phyloP scores from a whole-genome alignment of 306 rosid genomes.

The Vicia sativa region DNA sequence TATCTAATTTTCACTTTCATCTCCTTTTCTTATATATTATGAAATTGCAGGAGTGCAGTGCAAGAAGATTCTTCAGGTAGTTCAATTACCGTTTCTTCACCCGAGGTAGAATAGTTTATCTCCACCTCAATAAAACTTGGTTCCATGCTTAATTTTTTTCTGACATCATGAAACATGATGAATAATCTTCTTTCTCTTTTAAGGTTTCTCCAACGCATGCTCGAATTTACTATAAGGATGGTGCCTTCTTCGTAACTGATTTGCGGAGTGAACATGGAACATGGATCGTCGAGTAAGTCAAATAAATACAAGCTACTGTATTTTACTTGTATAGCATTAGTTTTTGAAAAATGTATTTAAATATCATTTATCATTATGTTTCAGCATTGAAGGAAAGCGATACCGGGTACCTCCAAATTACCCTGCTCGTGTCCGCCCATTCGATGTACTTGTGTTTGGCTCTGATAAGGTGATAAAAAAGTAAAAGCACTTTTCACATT shows the following conservation, averaged over 20 bases:
- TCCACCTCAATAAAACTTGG: slow-evolving; percentile 1
- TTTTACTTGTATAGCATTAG: not conserved
- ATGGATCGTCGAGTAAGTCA: slow-evolving; percentile 85
- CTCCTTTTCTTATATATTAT: slow-evolving; percentile 21
- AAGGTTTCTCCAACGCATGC: slow-evolving; percentile 85
- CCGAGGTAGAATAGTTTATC: slow-evolving; percentile 58
- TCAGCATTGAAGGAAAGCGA: slow-evolving; percentile 75
- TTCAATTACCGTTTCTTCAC: slow-evolving; percentile 59
- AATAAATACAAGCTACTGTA: slow-evolving; percentile 1
- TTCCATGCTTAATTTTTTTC: slow-evolving; percentile 14
- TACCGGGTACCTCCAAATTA: slow-evolving; percentile 61
- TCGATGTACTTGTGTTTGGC: slow-evolving; percentile 71
- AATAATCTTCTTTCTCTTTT: not conserved
- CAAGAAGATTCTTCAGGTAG: slow-evolving; percentile 47
- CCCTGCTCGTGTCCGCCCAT: slow-evolving; percentile 74
- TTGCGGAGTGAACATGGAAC: slow-evolving; percentile 73
- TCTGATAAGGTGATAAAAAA: slow-evolving; percentile 60
- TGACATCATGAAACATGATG: slow-evolving; percentile 19
- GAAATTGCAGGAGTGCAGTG: slow-evolving; percentile 52
- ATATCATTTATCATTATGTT: slow-evolving; percentile 10
- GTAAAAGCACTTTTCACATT: slow-evolving; percentile 10
- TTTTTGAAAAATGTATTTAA: not conserved
- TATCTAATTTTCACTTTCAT: slow-evolving; percentile 4
- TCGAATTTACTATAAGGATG: slow-evolving; percentile 68
- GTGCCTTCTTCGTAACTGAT: slow-evolving; percentile 87